Conservation (phyloP, 2,329 filamentous ascomycete species). For the Fulvia fulva region DNA sequence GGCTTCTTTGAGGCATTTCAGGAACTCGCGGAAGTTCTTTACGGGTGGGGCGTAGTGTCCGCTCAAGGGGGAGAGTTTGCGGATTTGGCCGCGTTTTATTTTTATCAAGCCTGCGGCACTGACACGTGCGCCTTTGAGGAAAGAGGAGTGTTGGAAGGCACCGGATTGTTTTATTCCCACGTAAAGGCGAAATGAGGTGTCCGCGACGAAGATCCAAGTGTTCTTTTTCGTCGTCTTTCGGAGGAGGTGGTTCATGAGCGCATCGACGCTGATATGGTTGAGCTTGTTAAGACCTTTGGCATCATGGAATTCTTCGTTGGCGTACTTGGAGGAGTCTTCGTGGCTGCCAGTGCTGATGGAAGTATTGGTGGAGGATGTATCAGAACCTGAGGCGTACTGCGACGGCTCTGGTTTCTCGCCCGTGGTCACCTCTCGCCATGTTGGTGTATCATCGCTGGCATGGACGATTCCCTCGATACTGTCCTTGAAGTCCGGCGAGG, state of each 20-base stretch:
- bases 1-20: slow-evolving; percentile 65
- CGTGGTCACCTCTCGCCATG: slow-evolving; percentile 37
- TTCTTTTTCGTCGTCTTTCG: slow-evolving; percentile 77
- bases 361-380: slow-evolving; percentile 31
- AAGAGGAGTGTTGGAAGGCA: slow-evolving; percentile 86
- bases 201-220: slow-evolving; percentile 90
- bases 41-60: slow-evolving; percentile 85
- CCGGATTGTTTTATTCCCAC: slow-evolving; percentile 87
- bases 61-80: slow-evolving; percentile 61
- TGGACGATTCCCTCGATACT: slow-evolving; percentile 62
- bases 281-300: slow-evolving; percentile 59
- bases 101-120: slow-evolving; percentile 80
- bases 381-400: slow-evolving; percentile 9
- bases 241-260: slow-evolving; percentile 73
- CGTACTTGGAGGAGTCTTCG: slow-evolving; percentile 61
- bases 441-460: slow-evolving; percentile 41
- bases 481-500: slow-evolving; percentile 70
- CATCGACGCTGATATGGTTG: slow-evolving; percentile 65
- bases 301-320: slow-evolving; percentile 59
- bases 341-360: slow-evolving; percentile 51
- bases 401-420: slow-evolving; percentile 27
- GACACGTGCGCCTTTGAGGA: slow-evolving; percentile 77
- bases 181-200: slow-evolving; percentile 80
- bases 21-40: slow-evolving; percentile 77
- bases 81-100: slow-evolving; percentile 75